Conservation (phyloP, 495 filamentous ascomycete species). For the Cudoniella acicularis region DNA sequence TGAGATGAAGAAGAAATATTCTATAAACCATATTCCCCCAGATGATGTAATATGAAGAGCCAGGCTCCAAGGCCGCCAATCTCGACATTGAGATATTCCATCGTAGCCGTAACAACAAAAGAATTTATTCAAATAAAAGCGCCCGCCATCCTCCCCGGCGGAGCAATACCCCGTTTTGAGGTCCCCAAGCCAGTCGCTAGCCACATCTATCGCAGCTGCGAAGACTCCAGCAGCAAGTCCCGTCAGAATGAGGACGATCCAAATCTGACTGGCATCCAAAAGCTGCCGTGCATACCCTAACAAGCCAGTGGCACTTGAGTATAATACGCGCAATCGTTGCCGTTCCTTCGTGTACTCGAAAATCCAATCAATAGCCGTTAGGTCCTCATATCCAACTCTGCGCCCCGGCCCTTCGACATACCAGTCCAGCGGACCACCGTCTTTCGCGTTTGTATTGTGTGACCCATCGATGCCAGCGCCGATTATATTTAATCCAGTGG, state of each 20-base stretch:
- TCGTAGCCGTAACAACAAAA: conserved; percentile 95
- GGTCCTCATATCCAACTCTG: conserved; percentile 90
- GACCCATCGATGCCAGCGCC: conserved; percentile 2
- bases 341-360: conserved; percentile 98
- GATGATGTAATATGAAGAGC: conserved; percentile 62
- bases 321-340: conserved; percentile 74
- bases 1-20: conserved; percentile 80
- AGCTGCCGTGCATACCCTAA: conserved; percentile 68
- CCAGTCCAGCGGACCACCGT: conserved; percentile 73
- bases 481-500: conserved; percentile 8
- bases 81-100: conserved; percentile 67
- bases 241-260: conserved; percentile 73
- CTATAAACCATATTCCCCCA: conserved; percentile 71
- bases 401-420: conserved; percentile 87
- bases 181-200: conserved; percentile 92
- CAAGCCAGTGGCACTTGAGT: conserved; percentile 64
- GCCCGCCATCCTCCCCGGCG: conserved; percentile 67
- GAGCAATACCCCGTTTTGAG: conserved; percentile 89
- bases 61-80: conserved; percentile 81
- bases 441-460: conserved; percentile 43
- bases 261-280: conserved; percentile 83
- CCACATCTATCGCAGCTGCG: conserved; percentile 85
- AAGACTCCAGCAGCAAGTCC: conserved; percentile 79
- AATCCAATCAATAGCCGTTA: conserved; percentile 99
- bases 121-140: conserved; percentile 81